Percentiles rank a stretch among this genome's conserved stretches.
These are phyloP conservation scores for Salvia rosmarinus DNA, from an alignment of 257 asterid genomes.

Conservation along the genomic window DNA sequence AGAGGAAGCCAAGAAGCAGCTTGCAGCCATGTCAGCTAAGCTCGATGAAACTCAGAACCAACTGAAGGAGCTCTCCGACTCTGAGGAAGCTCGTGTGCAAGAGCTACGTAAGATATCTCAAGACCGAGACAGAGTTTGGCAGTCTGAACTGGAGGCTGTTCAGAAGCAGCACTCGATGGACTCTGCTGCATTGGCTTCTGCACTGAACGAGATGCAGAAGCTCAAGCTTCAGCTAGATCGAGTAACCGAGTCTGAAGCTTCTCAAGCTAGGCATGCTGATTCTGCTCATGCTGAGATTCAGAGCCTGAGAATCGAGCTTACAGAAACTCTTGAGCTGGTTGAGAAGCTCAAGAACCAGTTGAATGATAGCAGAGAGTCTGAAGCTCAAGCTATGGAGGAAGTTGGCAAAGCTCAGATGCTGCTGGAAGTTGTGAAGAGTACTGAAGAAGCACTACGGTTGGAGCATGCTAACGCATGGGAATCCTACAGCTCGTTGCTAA, in stretches of 20 bases:
- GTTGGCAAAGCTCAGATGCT: constrained; percentile 55
- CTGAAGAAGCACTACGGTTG: constrained; percentile 51
- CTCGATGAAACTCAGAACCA: constrained; percentile 72
- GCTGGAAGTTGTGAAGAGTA: constrained; percentile 56
- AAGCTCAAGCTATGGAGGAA: constrained; percentile 63
- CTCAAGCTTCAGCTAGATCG: constrained; percentile 68
- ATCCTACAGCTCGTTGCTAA: constrained; percentile 45
- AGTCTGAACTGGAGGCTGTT: constrained; percentile 77
- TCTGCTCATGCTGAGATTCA: constrained; percentile 64
- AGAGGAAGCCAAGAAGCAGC: constrained; percentile 69
- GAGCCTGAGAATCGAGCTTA: constrained; percentile 66
- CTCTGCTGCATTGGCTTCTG: constrained; percentile 67
- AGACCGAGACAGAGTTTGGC: constrained; percentile 82
- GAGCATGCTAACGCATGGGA: constrained; percentile 56
- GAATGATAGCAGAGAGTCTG: constrained; percentile 62
- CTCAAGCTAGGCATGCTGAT: constrained; percentile 73
- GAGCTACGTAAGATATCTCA: constrained; percentile 83
- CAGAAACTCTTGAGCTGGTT: constrained; percentile 55
- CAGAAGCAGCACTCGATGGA: constrained; percentile 82
- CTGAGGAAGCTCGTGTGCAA: constrained; percentile 75
- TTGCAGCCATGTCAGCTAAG: constrained; percentile 54
- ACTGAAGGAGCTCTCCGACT: constrained; percentile 66
- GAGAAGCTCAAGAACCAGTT: constrained; percentile 65
- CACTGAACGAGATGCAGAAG: constrained; percentile 73
- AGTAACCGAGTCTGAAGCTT: constrained; percentile 61